Conservation (phyloP, 2,329 filamentous ascomycete species). For the Clonostachys rosea region DNA sequence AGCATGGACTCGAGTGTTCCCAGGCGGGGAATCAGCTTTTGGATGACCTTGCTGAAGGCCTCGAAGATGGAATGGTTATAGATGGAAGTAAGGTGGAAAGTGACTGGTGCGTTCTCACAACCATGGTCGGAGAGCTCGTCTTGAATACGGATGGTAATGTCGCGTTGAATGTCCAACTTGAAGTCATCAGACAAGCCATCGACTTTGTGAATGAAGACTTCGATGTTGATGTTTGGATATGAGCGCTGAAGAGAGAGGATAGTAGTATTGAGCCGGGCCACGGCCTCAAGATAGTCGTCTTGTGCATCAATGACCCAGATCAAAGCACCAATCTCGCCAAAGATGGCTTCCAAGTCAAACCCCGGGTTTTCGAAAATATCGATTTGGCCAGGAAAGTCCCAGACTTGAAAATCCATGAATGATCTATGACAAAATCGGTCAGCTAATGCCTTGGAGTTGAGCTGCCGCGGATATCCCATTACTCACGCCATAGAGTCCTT, state of each 20-base stretch:
- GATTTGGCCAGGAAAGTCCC: slow-evolving; percentile 94
- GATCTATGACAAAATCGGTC: slow-evolving; percentile 51
- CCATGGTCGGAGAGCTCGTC: slow-evolving; percentile 93
- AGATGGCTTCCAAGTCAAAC: slow-evolving; percentile 90
- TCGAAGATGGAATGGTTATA: slow-evolving; percentile 99
- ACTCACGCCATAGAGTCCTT: slow-evolving; percentile 92
- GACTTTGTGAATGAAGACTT: slow-evolving; percentile 98
- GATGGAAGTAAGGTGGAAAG: slow-evolving; percentile 94
- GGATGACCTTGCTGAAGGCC: slow-evolving; percentile 96
- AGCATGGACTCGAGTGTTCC: slow-evolving; percentile 91
- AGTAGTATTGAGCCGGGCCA: slow-evolving; percentile 79
- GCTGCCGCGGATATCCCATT: not conserved
- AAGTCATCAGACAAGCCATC: slow-evolving; percentile 97
- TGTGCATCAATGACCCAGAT: slow-evolving; percentile 99
- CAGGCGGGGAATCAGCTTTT: slow-evolving; percentile 91
- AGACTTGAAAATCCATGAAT: slow-evolving; percentile 98
- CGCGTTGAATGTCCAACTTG: slow-evolving; percentile 90
- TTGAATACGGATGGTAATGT: slow-evolving; percentile 93
- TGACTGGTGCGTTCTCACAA: slow-evolving; percentile 88
- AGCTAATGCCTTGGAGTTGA: not conserved
- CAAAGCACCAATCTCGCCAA: slow-evolving; percentile 87
- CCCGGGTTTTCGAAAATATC: slow-evolving; percentile 82
- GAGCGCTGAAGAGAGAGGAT: slow-evolving; percentile 84
- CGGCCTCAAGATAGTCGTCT: slow-evolving; percentile 93
- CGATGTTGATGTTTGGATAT: slow-evolving; percentile 92